Evolutionary conservation across 179 eudicot genomes (phyloP), one percentile per base, ranked within the genome.

Genomic region (Spinacia oleracea): DNA sequence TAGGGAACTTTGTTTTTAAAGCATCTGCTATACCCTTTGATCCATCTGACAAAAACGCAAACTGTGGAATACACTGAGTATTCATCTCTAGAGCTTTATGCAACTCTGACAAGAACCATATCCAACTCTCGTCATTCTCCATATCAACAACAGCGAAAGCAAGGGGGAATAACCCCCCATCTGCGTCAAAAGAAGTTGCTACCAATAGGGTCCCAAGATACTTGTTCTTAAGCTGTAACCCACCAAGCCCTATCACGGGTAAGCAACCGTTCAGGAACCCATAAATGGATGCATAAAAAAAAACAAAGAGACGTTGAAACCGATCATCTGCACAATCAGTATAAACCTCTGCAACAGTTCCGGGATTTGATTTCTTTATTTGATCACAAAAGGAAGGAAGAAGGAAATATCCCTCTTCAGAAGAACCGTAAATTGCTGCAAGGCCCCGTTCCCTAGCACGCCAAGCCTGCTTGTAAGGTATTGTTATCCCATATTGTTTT

Each of bases 381-480:
- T 86, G 85, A 67, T 86, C 91, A 81, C 94, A 90, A 56, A 78
- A 89, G 35, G 62, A 78, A 89, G 42, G 91, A 68, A 89, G 91
- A 56, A 87, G 85, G 72, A 66, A 87, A 48, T 90, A 89, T 3
- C 89, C 94, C 81, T 90, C 88, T 77, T 90, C 94, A 75, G 85
- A 89, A 78, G 94, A 89, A 50, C 94, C 94, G 74, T 87, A 86
- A 42, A 90, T 86, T 68, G 89, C 89, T 25, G 86, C 87, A 72
- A 90, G 89, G 8, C 88, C 90, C 31, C 94, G 84, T 64, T 89
- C 94, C 82, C 85, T 89, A 40, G 91, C 94, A 25, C 91, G 89
- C 94, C 94, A 89, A 25, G 94, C 91, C 78, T 90, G 94, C 80
- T 89, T 90, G 75, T 90, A 90, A 0, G 94, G 90, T 77, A 90